Evolutionary conservation across 2,329 filamentous ascomycete species (phyloP).

Genomic region (Scortechinia acanthostroma): DNA sequence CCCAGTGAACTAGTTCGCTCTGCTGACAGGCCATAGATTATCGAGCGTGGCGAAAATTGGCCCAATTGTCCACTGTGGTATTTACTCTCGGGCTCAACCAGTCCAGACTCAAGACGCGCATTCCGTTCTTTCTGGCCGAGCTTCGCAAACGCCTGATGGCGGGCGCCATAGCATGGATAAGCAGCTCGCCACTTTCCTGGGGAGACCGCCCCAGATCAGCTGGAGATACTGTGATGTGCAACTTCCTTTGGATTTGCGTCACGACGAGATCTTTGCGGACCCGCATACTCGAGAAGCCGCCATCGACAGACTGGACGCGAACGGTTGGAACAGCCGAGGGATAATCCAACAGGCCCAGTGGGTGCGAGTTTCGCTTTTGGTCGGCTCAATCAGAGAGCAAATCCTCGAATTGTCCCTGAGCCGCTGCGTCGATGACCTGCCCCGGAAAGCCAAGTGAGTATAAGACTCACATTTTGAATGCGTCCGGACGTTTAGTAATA

Average conservation of each 20-base stretch:
- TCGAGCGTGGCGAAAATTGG: not conserved
- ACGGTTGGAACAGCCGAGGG: constrained; percentile 4
- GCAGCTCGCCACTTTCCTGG: not conserved
- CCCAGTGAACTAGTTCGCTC: not conserved
- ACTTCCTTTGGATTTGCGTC: not conserved
- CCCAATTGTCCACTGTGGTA: not conserved
- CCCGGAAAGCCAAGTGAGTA: not conserved
- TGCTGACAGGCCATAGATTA: not conserved
- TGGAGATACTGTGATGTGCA: not conserved
- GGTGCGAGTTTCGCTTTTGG: not conserved
- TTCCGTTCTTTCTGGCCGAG: not conserved
- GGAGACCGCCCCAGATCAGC: not conserved
- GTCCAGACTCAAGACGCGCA: not conserved
- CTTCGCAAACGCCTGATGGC: not conserved
- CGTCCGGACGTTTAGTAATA: too few species aligned
- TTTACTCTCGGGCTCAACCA: not conserved
- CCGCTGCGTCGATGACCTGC: not conserved
- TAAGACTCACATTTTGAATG: too few species aligned
- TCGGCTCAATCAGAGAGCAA: not conserved
- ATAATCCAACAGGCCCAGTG: not conserved
- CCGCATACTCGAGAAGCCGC: not conserved
- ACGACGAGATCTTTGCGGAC: not conserved
- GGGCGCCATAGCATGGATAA: not conserved
- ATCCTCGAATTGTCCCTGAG: not conserved
- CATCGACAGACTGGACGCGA: constrained; percentile 9